A percentile compares a stretch with the other conserved stretches of the same genome.
These are phyloP conservation scores for Eucalyptus erythrocorys DNA, from an alignment of 345 rosid species.

Conservation along the genomic window DNA sequence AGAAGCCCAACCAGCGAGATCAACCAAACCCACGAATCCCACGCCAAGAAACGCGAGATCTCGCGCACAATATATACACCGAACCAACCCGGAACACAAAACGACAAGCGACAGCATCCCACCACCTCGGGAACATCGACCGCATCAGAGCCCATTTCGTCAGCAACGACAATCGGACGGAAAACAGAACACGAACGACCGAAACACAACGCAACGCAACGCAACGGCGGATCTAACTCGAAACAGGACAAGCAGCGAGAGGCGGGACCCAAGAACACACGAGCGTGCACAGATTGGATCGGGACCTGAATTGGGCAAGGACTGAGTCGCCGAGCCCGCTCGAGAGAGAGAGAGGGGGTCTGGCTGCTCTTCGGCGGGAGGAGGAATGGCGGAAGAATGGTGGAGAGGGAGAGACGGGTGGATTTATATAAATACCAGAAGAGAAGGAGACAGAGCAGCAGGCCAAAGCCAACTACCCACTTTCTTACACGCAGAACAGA, in stretches of 20 bases:
- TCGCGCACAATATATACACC: neutral
- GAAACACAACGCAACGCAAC: neutral
- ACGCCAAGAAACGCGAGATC: neutral
- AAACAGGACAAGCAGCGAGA: neutral
- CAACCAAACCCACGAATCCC: neutral
- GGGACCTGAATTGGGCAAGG: neutral
- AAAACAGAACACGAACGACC: neutral
- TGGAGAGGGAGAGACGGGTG: neutral
- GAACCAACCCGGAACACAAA: neutral
- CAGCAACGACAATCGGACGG: neutral
- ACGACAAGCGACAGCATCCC: neutral
- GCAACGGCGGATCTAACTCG: neutral
- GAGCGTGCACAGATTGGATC: neutral
- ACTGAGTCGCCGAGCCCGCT: neutral
- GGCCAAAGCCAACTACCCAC: neutral
- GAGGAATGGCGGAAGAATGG: neutral
- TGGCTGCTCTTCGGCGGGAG: neutral
- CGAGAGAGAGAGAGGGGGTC: neutral
- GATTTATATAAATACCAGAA: neutral
- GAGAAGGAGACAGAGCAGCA: neutral
- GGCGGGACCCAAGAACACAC: neutral
- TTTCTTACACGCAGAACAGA: neutral
- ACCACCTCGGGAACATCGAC: neutral
- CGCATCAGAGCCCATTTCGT: neutral
- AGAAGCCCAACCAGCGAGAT: neutral